Conservation (phyloP, 257 asterid genomes). For the Lantana camara region DNA sequence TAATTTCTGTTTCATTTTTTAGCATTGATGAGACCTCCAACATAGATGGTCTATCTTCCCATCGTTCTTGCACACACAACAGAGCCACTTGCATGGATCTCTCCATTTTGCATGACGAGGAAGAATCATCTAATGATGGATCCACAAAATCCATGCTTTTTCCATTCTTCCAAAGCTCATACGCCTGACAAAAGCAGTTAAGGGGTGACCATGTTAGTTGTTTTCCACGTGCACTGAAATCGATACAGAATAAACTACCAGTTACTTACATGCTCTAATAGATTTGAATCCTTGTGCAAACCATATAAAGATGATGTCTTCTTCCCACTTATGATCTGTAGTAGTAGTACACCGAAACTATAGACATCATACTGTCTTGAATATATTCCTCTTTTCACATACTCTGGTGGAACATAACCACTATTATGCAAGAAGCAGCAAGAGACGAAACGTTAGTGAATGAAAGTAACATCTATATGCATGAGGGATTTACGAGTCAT, state of each 20-base stretch:
- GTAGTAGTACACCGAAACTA: slow-evolving; percentile 45
- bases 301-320: slow-evolving; percentile 36
- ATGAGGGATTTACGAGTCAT: not conserved
- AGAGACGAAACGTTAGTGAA: not conserved
- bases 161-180: slow-evolving; percentile 36
- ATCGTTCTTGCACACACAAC: slow-evolving; percentile 44
- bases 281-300: slow-evolving; percentile 26
- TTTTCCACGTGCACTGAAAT: too few relatives aligned
- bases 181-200: slow-evolving; percentile 35
- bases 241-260: too few relatives aligned
- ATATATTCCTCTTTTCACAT: slow-evolving; percentile 41
- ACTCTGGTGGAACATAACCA: slow-evolving; percentile 50
- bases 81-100: slow-evolving; percentile 42
- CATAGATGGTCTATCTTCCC: slow-evolving; percentile 44
- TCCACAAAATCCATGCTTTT: slow-evolving; percentile 32
- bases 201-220: not conserved
- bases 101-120: slow-evolving; percentile 23
- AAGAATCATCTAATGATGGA: slow-evolving; percentile 30
- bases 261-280: slow-evolving; percentile 38
- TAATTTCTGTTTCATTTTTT: slow-evolving; percentile 22
- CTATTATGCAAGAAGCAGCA: slow-evolving; percentile 24
- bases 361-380: slow-evolving; percentile 44
- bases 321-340: slow-evolving; percentile 48
- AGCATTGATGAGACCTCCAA: slow-evolving; percentile 45
- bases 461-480: not conserved